Evolutionary conservation across 139 green algal species (phyloP), one percentile per base, ranked within the genome.

Genomic region (Volvox reticuliferus): DNA sequence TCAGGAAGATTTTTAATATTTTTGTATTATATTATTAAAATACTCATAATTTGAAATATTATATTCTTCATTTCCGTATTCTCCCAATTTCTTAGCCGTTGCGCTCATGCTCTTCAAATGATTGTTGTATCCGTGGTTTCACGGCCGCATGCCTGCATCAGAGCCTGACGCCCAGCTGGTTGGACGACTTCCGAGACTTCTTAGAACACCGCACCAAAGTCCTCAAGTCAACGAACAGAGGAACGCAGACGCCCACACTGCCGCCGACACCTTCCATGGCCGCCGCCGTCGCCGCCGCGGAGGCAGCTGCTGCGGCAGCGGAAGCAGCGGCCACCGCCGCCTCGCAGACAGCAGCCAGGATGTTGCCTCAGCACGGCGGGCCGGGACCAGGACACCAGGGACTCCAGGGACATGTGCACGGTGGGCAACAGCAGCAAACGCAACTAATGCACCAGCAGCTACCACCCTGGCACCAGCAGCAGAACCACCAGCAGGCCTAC

Each of bases 131-230:
- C n/a, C n/a, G n/a, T n/a, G n/a, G n/a, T n/a, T 55, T 55, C 44
- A 55, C 44, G 44, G 44, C 44, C n/a, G n/a, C 44, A 55, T 55
- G 5, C 5, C 44, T 9, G 44, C 44, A 55, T 9, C 85, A 89
- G 85, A 24, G 32, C 3, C 85, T 89, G 14, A 61, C 85, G 0
- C 85, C 85, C 26, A 73, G 37, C 85, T 89, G 85, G 85, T 5
- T 55, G 17, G 85, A 89, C 37, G 85, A 89, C 85, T 73, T 89
- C 69, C n/a, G 69, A 19, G 85, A 20, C 69, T 89, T 89, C 69
- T 44, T 89, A 20, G 69, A 44, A 19, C 2, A 35, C n/a, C 85
- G 85, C 18, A 0, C 19, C 26, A 71, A 18, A 6, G 62, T 17
- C 62, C 24, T 17, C 12, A 37, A 17, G 33, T 65, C 65, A 12